phyloP scores from a whole-genome alignment of 1,284 basidiomycete species.

The Microbotryum intermedium region DNA sequence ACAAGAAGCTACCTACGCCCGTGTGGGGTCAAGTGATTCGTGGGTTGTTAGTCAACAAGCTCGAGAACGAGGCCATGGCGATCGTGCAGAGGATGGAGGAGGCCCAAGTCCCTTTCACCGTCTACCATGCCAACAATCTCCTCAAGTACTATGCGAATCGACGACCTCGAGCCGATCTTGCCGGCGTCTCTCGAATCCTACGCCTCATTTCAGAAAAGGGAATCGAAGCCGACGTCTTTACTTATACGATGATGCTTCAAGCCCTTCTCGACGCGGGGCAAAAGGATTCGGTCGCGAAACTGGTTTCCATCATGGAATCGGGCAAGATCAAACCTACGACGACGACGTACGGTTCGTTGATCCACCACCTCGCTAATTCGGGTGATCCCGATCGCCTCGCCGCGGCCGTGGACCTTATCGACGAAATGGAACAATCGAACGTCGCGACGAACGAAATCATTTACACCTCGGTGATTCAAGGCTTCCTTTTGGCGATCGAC shows the following conservation, averaged over 20 bases:
- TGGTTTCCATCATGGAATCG: constrained; percentile 23
- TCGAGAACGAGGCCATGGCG: constrained; percentile 11
- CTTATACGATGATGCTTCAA: constrained; percentile 26
- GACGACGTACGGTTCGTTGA: constrained; percentile 27
- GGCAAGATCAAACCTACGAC: constrained; percentile 15
- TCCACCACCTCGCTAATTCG: constrained; percentile 10
- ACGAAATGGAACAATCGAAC: constrained; percentile 23
- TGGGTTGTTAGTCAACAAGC: constrained; percentile 14
- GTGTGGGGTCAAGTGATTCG: constrained; percentile 10
- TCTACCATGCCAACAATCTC: constrained; percentile 16
- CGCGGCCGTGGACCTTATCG: constrained; percentile 26
- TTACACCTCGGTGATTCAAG: constrained; percentile 29
- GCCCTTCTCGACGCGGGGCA: constrained; percentile 20
- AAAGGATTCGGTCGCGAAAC: constrained; percentile 19
- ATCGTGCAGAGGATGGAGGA: constrained; percentile 17
- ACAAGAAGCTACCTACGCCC: neutral
- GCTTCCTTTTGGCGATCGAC: constrained; percentile 17
- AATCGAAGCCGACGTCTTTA: constrained; percentile 24
- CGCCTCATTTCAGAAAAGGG: constrained; percentile 11
- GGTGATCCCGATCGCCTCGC: constrained; percentile 16
- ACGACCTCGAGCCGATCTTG: constrained; percentile 13
- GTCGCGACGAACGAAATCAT: constrained; percentile 23
- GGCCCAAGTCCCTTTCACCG: constrained; percentile 4
- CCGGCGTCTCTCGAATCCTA: constrained; percentile 10
- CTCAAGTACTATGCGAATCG: constrained; percentile 14